phyloP scores from a whole-genome alignment of 345 rosid genomes.

The Eucalyptus coolabah region DNA sequence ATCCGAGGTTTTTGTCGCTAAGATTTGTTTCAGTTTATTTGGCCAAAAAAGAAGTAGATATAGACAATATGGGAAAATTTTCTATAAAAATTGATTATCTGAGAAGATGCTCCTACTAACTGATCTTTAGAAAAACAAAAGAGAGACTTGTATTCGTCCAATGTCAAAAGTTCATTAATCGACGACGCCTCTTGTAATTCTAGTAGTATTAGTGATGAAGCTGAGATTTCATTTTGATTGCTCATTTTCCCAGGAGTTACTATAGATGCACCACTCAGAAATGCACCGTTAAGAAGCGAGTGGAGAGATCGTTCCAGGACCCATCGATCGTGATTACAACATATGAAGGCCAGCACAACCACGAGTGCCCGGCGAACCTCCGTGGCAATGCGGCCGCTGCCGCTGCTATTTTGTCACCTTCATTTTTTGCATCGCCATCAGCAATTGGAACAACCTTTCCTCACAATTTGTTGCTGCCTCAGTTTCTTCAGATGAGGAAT shows the following conservation, averaged over 20 bases:
- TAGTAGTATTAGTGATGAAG: not conserved
- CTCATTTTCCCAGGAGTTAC: not conserved
- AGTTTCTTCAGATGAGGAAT: not conserved
- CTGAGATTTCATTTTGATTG: not conserved
- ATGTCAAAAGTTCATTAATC: not conserved
- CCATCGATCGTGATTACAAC: not conserved
- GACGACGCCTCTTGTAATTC: not conserved
- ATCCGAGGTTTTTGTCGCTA: not conserved
- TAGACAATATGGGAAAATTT: not conserved
- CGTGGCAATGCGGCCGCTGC: not conserved
- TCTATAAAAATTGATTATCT: not conserved
- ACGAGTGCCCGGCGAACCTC: not conserved
- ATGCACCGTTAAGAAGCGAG: constrained; percentile 1
- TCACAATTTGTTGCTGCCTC: not conserved
- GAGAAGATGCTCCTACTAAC: not conserved
- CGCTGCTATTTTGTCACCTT: not conserved
- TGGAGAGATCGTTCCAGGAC: constrained; percentile 1
- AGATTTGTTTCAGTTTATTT: not conserved
- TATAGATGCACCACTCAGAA: not conserved
- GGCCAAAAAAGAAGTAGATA: not conserved
- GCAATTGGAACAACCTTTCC: not conserved
- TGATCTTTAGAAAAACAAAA: not conserved
- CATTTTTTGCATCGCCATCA: not conserved
- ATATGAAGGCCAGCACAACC: constrained; percentile 2
- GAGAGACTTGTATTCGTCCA: not conserved